Percentiles rank a stretch among this genome's conserved stretches.
Conservation (phyloP, 2,329 filamentous ascomycete species). For the Aspergillus nomiae region DNA sequence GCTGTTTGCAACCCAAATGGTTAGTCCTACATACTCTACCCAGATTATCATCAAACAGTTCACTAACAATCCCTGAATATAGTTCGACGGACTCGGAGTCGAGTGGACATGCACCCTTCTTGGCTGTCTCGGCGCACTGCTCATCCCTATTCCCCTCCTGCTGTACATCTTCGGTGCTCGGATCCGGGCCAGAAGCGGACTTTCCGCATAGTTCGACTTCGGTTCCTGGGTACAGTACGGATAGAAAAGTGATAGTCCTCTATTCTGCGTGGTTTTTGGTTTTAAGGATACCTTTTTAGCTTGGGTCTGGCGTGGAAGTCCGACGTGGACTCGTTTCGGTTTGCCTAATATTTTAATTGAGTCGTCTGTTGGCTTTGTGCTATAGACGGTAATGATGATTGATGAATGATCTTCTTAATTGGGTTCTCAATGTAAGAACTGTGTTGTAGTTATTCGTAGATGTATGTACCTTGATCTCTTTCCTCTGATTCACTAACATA, state of each 20-base stretch:
- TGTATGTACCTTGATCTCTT: no score
- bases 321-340: neutral
- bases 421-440: neutral
- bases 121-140: slow-evolving; percentile 29
- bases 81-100: slow-evolving; percentile 33
- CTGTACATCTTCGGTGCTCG: slow-evolving; percentile 14
- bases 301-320: neutral
- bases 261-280: neutral
- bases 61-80: neutral
- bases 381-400: neutral
- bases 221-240: neutral
- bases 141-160: slow-evolving; percentile 33
- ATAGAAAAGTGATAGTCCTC: neutral
- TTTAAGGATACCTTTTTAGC: neutral
- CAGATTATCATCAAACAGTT: neutral
- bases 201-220: neutral
- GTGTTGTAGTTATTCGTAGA: no score
- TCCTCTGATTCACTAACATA: no score
- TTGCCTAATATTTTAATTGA: neutral
- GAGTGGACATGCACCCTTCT: slow-evolving; percentile 35
- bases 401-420: neutral
- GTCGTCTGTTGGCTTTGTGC: neutral
- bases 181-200: slow-evolving; percentile 7
- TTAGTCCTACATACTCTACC: neutral
- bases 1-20: slow-evolving; percentile 21